phyloP scores from a whole-genome alignment of 768 basidiomycete genomes.

The Obba rivulosa region DNA sequence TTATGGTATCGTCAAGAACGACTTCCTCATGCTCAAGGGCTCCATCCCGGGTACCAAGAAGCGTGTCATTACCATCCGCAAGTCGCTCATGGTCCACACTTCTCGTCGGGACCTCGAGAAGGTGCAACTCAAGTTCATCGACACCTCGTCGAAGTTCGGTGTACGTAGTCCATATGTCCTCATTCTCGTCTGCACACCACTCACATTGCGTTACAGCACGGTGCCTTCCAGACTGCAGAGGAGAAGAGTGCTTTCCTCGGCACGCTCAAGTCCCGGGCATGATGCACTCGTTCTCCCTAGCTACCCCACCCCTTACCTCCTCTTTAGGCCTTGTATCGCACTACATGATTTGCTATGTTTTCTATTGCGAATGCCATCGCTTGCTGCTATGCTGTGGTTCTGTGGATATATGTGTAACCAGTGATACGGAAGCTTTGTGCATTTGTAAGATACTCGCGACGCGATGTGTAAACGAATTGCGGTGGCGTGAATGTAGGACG shows the following conservation, averaged over 20 bases:
- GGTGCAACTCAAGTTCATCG: conserved; percentile 97
- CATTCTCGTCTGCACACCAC: neutral
- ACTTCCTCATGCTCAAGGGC: conserved; percentile 96
- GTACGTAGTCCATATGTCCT: conserved; percentile 40
- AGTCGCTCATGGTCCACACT: conserved; percentile 95
- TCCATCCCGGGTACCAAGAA: conserved; percentile 95
- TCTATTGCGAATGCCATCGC: conserved; percentile 28
- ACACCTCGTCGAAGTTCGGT: conserved; percentile 96
- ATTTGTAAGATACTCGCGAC: no score
- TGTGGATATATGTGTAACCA: no score
- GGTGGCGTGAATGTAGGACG: no score
- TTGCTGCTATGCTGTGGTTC: conserved; percentile 2
- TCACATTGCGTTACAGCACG: conserved; percentile 52
- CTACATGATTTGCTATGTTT: conserved; percentile 34
- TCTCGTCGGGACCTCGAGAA: conserved; percentile 96
- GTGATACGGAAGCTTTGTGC: no score
- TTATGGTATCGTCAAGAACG: conserved; percentile 98
- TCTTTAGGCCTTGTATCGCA: conserved; percentile 35
- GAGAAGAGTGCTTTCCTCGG: conserved; percentile 96
- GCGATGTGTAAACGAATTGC: no score
- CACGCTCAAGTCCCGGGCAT: conserved; percentile 81
- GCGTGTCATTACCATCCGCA: conserved; percentile 95
- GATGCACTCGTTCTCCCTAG: conserved; percentile 35
- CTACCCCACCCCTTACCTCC: conserved; percentile 31
- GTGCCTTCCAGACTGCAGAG: conserved; percentile 93